A percentile compares a stretch with the other conserved stretches of the same genome.
Evolutionary conservation across 2,329 filamentous ascomycete species (phyloP).

Genomic region (Fusarium sp.): DNA sequence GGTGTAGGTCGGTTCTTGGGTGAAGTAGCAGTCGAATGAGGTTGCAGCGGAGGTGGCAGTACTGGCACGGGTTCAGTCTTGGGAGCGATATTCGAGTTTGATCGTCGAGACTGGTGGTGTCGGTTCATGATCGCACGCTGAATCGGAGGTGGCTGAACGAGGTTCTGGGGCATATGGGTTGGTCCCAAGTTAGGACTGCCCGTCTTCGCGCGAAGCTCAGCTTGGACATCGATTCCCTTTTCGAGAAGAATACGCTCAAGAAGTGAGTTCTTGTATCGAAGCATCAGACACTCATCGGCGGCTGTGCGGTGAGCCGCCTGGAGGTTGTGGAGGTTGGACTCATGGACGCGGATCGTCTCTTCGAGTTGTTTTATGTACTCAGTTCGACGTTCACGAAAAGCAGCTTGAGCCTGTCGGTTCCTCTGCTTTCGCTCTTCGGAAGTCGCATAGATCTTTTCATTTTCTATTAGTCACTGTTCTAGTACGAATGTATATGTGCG

Average conservation of each 20-base stretch:
- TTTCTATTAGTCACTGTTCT: slow-evolving; percentile 35
- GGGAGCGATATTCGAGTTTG: slow-evolving; percentile 79
- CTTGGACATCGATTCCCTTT: slow-evolving; percentile 98
- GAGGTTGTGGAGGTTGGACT: slow-evolving; percentile 90
- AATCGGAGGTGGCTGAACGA: slow-evolving; percentile 80
- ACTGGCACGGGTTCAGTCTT: slow-evolving; percentile 72
- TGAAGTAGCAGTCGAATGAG: slow-evolving; percentile 69
- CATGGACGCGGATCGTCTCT: slow-evolving; percentile 96
- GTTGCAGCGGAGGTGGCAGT: slow-evolving; percentile 60
- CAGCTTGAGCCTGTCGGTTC: slow-evolving; percentile 96
- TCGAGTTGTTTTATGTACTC: slow-evolving; percentile 99
- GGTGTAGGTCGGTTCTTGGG: slow-evolving; percentile 85
- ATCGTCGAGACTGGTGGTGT: slow-evolving; percentile 80
- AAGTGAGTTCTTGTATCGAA: slow-evolving; percentile 97
- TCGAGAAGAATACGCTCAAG: slow-evolving; percentile 95
- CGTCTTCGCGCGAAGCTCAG: slow-evolving; percentile 92
- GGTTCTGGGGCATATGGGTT: slow-evolving; percentile 74
- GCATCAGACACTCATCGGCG: slow-evolving; percentile 96
- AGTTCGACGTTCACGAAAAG: slow-evolving; percentile 94
- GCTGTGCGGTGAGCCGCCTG: slow-evolving; percentile 95
- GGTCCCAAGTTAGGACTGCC: slow-evolving; percentile 84
- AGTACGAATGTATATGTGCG: not conserved
- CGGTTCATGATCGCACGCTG: slow-evolving; percentile 85
- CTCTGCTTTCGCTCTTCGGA: slow-evolving; percentile 98
- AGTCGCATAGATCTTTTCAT: slow-evolving; percentile 89